Evolutionary conservation across 116 monocot genomes (phyloP), one percentile per base, ranked within the genome.

Genomic region (Thalassia testudinum): DNA sequence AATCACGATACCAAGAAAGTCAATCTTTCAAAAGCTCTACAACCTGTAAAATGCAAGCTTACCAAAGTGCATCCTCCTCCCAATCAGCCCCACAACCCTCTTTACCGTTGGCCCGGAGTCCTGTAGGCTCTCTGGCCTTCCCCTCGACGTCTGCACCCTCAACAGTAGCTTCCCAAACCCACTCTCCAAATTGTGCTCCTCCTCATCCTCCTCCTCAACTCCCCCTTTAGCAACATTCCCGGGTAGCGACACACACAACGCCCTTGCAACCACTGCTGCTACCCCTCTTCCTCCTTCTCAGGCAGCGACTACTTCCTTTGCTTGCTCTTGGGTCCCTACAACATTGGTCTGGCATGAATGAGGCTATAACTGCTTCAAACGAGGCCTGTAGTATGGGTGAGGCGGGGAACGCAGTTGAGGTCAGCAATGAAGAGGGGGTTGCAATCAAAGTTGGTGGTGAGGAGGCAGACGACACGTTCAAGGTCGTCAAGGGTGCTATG

Each of bases 81-180:
- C 83, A 16, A 59, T 70, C 58, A 93, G 50, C 25, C 81, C 80
- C 1, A 70, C 60, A 15, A 69, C 80, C 48, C 87, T 70, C 69
- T 93, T 93, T 15, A 70, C 78, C n/a, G n/a, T n/a, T n/a, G 75
- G 61, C 26, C 92, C 92, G 0, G 92, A 93, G 37, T 83, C 74
- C 14, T 80, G 75, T 0, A 83, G 87, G 60, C 75, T 86, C 54
- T 49, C 66, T 16, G 17, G 55, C 8, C 4, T 25, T 19, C 56
- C 45, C 12, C 78, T 48, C 38, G 53, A 15, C 0, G 74, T 80
- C 49, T 66, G 77, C 37, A 92, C 83, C 73, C 50, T 86, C 4
- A 83, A 83, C 37, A 83, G 67, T 27, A 55, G 16, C 38, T 19
- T 21, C 40, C 65, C 20, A 10, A 10, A 34, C 64, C 74, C 21